Evolutionary conservation across 345 rosid genomes (phyloP).

Genomic region (Populus nigra): DNA sequence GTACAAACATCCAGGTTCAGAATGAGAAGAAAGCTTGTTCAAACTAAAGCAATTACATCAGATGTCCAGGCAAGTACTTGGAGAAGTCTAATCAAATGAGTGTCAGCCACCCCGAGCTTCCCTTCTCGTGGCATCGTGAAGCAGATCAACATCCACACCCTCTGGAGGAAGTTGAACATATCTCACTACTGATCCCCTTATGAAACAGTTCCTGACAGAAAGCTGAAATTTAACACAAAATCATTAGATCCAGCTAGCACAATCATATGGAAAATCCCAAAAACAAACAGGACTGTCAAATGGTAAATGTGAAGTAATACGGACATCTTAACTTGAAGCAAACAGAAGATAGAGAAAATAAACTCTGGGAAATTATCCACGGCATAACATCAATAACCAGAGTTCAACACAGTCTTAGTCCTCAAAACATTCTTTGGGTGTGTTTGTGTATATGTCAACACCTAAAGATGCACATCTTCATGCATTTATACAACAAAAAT

Average conservation of each 20-base stretch:
- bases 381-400: neutral
- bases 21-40: constrained; percentile 17
- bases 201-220: constrained; percentile 97
- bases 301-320: neutral
- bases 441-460: neutral
- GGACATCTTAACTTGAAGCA: neutral
- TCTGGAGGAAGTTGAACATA: constrained; percentile 95
- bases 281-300: neutral
- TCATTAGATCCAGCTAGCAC: constrained; percentile 1
- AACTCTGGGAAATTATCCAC: neutral
- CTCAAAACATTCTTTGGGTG: neutral
- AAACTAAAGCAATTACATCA: constrained; percentile 22
- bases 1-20: neutral
- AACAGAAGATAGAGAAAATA: neutral
- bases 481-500: neutral
- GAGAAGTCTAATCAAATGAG: neutral
- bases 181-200: constrained; percentile 97
- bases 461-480: no score
- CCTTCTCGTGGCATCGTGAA: constrained; percentile 98
- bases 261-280: neutral
- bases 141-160: constrained; percentile 93
- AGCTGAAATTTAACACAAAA: constrained; percentile 54
- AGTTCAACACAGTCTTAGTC: neutral
- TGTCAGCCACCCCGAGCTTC: constrained; percentile 94
- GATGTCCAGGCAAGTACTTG: constrained; percentile 15